Percentiles rank a stretch among this genome's conserved stretches.
phyloP scores from a whole-genome alignment of 306 rosid species.

The Prunus fruticosa region DNA sequence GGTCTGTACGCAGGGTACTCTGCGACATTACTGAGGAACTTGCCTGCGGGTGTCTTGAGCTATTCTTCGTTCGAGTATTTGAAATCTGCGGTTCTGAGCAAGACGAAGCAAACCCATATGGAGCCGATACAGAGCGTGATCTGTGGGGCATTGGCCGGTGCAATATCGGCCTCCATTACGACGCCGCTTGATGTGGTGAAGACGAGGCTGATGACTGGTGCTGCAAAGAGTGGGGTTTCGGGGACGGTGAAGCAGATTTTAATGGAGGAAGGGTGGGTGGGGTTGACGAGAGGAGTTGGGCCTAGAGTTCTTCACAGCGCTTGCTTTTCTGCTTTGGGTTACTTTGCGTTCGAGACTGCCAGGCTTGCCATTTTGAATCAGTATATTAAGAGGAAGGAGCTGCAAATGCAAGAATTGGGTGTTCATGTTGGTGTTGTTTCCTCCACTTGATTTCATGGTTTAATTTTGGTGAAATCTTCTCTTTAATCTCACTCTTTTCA shows the following conservation, averaged over 20 bases:
- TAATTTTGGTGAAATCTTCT: slow-evolving; percentile 3
- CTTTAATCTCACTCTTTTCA: neutral
- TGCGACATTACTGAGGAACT: slow-evolving; percentile 68
- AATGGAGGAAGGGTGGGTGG: slow-evolving; percentile 82
- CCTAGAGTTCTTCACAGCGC: slow-evolving; percentile 91
- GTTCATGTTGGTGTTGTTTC: slow-evolving; percentile 16
- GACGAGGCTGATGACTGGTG: slow-evolving; percentile 88
- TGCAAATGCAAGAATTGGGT: slow-evolving; percentile 32
- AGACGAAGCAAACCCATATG: slow-evolving; percentile 31
- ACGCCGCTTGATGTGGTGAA: slow-evolving; percentile 92
- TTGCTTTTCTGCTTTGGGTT: slow-evolving; percentile 86
- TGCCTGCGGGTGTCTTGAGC: slow-evolving; percentile 88
- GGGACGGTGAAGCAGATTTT: slow-evolving; percentile 58
- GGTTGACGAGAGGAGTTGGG: slow-evolving; percentile 84
- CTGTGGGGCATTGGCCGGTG: slow-evolving; percentile 90
- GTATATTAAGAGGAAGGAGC: slow-evolving; percentile 53
- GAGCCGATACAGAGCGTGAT: slow-evolving; percentile 81
- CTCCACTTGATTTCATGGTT: slow-evolving; percentile 30
- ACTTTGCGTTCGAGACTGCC: slow-evolving; percentile 95
- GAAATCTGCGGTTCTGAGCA: slow-evolving; percentile 57
- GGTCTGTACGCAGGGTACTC: slow-evolving; percentile 85
- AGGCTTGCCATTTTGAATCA: slow-evolving; percentile 57
- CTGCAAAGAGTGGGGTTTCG: slow-evolving; percentile 55
- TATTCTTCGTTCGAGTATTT: slow-evolving; percentile 87
- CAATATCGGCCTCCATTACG: slow-evolving; percentile 80